Evolutionary conservation across 78 protist species (phyloP).

Genomic region (Monosiga brevicollis): DNA sequence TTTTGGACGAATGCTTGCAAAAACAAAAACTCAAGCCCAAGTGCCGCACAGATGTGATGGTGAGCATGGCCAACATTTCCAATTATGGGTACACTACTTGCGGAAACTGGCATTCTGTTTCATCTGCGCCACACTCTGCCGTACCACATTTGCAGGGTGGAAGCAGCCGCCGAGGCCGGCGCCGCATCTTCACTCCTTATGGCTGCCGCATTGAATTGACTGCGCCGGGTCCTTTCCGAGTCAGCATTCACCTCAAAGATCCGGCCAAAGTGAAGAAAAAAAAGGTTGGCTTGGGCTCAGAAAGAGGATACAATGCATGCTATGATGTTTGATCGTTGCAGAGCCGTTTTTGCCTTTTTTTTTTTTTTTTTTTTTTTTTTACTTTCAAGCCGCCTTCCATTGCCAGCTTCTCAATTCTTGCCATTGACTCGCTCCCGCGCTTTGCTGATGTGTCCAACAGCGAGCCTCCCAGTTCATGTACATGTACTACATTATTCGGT

Average conservation of each 20-base stretch:
- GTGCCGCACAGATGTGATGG: not conserved
- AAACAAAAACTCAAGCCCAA: no score
- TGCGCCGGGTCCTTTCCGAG: not conserved
- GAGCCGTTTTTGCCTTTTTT: no score
- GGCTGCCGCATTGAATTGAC: not conserved
- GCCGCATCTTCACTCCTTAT: not conserved
- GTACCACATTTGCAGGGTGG: not conserved
- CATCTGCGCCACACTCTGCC: not conserved
- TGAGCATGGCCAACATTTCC: not conserved
- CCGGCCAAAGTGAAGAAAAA: not conserved
- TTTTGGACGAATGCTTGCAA: no score
- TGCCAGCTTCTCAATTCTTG: no score
- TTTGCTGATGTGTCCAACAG: no score
- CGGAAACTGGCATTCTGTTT: not conserved
- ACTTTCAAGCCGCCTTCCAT: no score
- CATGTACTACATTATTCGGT: not conserved
- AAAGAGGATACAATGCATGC: no score
- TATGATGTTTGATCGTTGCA: no score
- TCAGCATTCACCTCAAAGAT: not conserved
- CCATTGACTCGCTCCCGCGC: no score
- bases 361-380: no score
- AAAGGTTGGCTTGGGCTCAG: no score
- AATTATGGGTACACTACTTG: not conserved
- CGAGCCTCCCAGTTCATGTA: not conserved
- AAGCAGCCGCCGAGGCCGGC: not conserved